Base-by-base conservation (phyloP, 1,284 basidiomycete genomes). In the Marasmius oreades region DNA sequence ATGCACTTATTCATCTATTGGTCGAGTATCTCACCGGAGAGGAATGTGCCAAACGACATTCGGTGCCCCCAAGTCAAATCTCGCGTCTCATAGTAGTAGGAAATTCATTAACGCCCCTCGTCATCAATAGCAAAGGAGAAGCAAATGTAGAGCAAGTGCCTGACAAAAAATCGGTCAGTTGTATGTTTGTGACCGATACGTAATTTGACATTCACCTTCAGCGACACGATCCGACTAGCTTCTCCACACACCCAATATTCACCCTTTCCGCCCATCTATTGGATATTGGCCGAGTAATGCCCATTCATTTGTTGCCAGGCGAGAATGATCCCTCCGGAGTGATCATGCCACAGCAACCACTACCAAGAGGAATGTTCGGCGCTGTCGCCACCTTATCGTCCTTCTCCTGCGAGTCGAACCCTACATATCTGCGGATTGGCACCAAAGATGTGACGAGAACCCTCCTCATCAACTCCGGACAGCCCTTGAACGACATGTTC, bases 401-500 rank as follows among this genome's bases (percentile, higher is more conserved):
- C 2, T 88, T 98, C 64, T 73, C 77, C 43, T 88, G 86, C 66
- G 88, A 90, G 69, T 95, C 94, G 5, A 99, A 99, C 69, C 97
- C 97, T 2, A 84, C 85, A 24, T 98, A 93, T 81, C 74, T 97
- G 54, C 84, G 84, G 46, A 61, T 90, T 22, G 74, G 66, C 22
- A 70, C 77, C 16, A 68, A 66, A 34, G 45, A 62, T 34, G 47
- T 72, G 34, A 67, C 71, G 51, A 74, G 79, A 59, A 88, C 84
- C 24, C 73, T 98, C 46, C 76, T 99, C 23, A 82, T 88, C 20
- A 89, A 92, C 34, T 90, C 92, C 24, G 97, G 97, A 1, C 97
- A 99, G 70, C 90, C 94, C 2, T 67, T 99, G 26, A 90, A 98
- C 69, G 97, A 99, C 67, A 89, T 98, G 73, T 94, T 86, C 81